Base-by-base conservation (phyloP, 2,329 filamentous ascomycete genomes). In the Clarireedia sp. region DNA sequence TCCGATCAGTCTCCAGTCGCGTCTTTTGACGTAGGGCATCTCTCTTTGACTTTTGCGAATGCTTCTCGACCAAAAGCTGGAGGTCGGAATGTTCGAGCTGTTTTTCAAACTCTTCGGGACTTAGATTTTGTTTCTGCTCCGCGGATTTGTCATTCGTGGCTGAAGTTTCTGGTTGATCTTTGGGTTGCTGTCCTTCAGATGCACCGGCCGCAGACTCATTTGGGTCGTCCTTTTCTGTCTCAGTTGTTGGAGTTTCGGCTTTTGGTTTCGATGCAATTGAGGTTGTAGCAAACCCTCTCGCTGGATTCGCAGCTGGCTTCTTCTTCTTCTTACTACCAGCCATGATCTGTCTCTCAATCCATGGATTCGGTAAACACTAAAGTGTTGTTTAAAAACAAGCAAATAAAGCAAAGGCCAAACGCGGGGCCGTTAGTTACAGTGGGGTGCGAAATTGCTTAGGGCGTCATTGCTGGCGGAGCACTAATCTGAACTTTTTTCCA, bases 11-110 rank as follows among this genome's bases (percentile, higher is more conserved):
- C 67, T 95, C 87, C 33, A 95, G 77, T 62, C 89, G 87, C 21
- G 79, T 75, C 59, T 84, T 82, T 68, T 95, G 89, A 19, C 92
- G 85, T 60, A 80, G 76, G 16, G 86, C 84, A 71, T 96, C 91
- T 64, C 86, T 84, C 63, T 86, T 86, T 59, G 86, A 85, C 70
- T 92, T 96, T 41, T 80, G 74, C 0, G 86, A 85, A 70, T 92
- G 75, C 67, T 90, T 94, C 60, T 97, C 92, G 16, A 97, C 86
- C 5, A 96, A 74, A 21, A 89, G 73, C 70, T 97, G 91, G 38
- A 99, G 76, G 65, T 95, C 90, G n/a, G 90, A 87, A 64, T 90
- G 86, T 69, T 96, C 90, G 16, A 97, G 79, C 65, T 95, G 89
- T 60, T 76, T 84, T 68, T 96, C 94, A 51, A 96, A 87, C 69